phyloP scores from a whole-genome alignment of 352 stramenopile genomes.

The Thalassiosira allenii region DNA sequence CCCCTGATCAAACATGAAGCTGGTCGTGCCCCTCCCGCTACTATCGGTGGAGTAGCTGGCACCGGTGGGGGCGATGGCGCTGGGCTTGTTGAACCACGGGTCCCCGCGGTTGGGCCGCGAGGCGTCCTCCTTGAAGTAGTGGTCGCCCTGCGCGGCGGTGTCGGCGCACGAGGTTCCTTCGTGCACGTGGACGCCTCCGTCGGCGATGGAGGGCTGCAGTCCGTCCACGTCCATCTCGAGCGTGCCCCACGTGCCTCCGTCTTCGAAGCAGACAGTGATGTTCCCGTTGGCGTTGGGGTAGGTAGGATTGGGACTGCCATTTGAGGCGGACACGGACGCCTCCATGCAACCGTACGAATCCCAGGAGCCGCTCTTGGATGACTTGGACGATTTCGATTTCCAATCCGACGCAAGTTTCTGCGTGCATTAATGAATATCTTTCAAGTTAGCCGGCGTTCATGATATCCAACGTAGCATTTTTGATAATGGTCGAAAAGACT shows the following conservation, averaged over 20 bases:
- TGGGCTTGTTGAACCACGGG: background rate
- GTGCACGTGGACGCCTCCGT: background rate
- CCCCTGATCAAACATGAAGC: background rate
- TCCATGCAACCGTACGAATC: no score
- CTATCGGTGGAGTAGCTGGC: background rate
- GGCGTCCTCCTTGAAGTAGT: background rate
- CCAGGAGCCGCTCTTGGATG: no score
- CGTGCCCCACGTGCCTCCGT: background rate
- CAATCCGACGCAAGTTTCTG: no score
- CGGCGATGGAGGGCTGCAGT: background rate
- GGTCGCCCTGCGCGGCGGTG: background rate
- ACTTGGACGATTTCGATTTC: no score
- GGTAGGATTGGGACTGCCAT: no score
- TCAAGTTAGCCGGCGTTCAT: no score
- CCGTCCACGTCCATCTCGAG: background rate
- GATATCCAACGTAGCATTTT: no score
- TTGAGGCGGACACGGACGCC: no score
- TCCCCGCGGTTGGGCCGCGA: no score
- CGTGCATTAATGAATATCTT: no score
- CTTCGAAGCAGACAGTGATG: background rate
- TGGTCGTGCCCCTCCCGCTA: background rate
- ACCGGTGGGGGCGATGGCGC: background rate
- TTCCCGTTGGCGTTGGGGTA: background rate
- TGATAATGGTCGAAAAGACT: no score
- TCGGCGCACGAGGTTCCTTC: background rate